Conservation (phyloP, 2,329 filamentous ascomycete genomes). For the Thielaviopsis ethacetica region DNA sequence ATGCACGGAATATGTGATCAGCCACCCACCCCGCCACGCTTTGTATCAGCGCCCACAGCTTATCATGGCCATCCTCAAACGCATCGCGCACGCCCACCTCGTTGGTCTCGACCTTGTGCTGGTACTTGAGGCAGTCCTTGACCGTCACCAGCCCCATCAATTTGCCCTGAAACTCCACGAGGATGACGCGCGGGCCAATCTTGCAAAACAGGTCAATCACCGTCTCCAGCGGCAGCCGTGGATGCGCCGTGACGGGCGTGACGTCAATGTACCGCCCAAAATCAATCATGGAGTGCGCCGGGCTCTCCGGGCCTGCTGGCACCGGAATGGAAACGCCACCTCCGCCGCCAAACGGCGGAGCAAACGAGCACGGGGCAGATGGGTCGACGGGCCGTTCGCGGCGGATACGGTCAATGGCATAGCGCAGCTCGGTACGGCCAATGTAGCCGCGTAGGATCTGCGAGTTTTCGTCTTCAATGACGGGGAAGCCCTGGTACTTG, state of each 20-base stretch:
- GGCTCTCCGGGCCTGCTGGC: constrained; percentile 26
- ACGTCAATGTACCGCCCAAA: constrained; percentile 78
- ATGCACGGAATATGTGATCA: constrained; percentile 33
- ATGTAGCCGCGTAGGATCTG: constrained; percentile 80
- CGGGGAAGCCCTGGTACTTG: constrained; percentile 81
- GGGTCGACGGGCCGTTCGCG: constrained; percentile 50
- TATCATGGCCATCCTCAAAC: constrained; percentile 40
- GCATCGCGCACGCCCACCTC: constrained; percentile 41
- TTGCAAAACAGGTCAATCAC: constrained; percentile 99
- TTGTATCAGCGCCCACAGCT: constrained; percentile 43
- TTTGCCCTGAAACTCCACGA: constrained; percentile 77
- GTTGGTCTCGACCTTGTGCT: constrained; percentile 85
- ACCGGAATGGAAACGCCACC: constrained; percentile 17
- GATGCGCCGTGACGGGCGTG: constrained; percentile 81
- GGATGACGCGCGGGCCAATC: constrained; percentile 82
- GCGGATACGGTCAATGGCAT: constrained; percentile 69
- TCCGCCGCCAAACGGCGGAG: constrained; percentile 23
- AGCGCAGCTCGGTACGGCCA: constrained; percentile 77
- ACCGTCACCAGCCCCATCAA: constrained; percentile 80
- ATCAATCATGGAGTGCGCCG: constrained; percentile 51
- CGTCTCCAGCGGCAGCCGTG: constrained; percentile 79
- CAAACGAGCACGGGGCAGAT: constrained; percentile 59
- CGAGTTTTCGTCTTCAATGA: constrained; percentile 57
- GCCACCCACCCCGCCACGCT: constrained; percentile 41
- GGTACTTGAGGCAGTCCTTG: constrained; percentile 93